Evolutionary conservation across 257 asterid species (phyloP).

Genomic region (Solanum virginianum): DNA sequence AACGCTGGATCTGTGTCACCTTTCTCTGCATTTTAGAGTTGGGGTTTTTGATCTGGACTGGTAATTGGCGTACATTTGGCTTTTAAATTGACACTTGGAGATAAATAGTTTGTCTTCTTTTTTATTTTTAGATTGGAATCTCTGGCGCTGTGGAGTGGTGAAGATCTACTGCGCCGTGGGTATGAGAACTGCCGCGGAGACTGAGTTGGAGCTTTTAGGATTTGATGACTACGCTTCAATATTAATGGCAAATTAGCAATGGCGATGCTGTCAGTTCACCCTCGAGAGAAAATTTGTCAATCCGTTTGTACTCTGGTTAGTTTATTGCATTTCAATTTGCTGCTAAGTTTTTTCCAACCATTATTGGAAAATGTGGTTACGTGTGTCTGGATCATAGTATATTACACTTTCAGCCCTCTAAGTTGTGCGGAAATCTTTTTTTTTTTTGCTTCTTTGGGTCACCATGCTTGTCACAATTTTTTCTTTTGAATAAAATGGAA

Average conservation of each 20-base stretch:
- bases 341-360: background rate
- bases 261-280: background rate
- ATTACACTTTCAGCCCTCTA: too few species aligned
- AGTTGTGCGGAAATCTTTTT: too few species aligned
- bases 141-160: background rate
- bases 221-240: background rate
- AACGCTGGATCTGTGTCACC: constrained; percentile 3
- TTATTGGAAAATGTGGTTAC: background rate
- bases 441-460: background rate
- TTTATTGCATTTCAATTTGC: background rate
- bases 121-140: background rate
- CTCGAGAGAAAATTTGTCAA: background rate
- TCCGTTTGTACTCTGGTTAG: background rate
- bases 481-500: background rate
- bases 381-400: too few species aligned
- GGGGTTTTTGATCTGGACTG: background rate
- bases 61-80: constrained; percentile 18
- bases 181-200: background rate
- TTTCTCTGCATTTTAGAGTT: constrained; percentile 9
- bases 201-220: background rate
- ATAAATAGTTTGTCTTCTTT: background rate
- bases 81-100: constrained; percentile 5
- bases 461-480: background rate
- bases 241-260: background rate
- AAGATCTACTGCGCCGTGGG: background rate